Evolutionary conservation across 768 basidiomycete species (phyloP).

Genomic region (Pleurotus salmoneostramineus): DNA sequence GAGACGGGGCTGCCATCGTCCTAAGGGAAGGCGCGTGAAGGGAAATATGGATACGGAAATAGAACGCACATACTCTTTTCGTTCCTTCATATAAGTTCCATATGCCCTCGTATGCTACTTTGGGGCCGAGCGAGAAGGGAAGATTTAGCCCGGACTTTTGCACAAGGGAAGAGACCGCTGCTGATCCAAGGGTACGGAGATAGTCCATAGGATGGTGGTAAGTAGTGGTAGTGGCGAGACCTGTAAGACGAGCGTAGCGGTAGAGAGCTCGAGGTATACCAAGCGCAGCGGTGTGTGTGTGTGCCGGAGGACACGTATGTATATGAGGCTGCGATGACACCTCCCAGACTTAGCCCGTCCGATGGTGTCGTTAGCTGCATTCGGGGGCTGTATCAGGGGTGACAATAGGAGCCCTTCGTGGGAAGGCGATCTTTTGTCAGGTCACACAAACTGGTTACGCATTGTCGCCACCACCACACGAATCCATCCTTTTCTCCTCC

Average conservation of each 20-base stretch:
- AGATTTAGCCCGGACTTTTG: slow-evolving; percentile 90
- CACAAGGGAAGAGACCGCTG: slow-evolving; percentile 86
- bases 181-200: slow-evolving; percentile 75
- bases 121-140: slow-evolving; percentile 80
- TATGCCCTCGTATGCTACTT: slow-evolving; percentile 68
- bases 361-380: too few relatives aligned
- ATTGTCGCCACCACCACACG: background rate
- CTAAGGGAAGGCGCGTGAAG: slow-evolving; percentile 34
- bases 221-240: background rate
- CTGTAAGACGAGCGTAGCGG: background rate
- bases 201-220: slow-evolving; percentile 64
- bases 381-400: too few relatives aligned
- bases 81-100: slow-evolving; percentile 88
- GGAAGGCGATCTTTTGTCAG: too few relatives aligned
- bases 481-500: background rate
- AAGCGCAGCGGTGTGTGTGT: too few relatives aligned
- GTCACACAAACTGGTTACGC: too few relatives aligned
- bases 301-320: background rate
- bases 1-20: slow-evolving; percentile 86
- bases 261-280: too few relatives aligned
- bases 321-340: background rate
- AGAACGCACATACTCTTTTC: slow-evolving; percentile 60
- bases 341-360: background rate
- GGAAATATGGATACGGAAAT: slow-evolving; percentile 3
- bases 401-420: too few relatives aligned